Evolutionary conservation across 495 filamentous ascomycete species (phyloP), one percentile per base, ranked within the genome.

Genomic region (Achaetomiella virescens): DNA sequence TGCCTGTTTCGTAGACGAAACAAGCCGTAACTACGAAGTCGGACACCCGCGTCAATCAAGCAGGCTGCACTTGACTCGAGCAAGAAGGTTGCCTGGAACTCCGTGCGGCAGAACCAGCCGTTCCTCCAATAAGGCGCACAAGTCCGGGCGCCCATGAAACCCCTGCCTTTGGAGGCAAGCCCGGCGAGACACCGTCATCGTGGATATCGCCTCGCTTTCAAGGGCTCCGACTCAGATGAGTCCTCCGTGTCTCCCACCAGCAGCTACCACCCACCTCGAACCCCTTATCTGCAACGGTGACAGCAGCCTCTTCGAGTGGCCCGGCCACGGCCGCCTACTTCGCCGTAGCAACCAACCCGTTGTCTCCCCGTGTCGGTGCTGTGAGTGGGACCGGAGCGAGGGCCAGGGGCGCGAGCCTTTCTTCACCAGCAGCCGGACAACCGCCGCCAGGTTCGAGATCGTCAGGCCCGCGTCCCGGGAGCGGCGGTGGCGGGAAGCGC

Each of bases 181-280:
- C 57, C 53, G 52, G 62, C 58, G 62, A 72, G 70, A 69, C 70
- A 75, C 82, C 80, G 83, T 73, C 84, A 90, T 79, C 82, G 86
- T 91, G 88, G 88, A 91, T 90, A 89, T 91, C 86, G 81, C 85
- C 77, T 83, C 84, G 48, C 80, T 91, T 64, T 91, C 70, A 87
- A 87, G 76, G 78, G 78, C 67, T 75, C 85, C 74, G 86, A 88
- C 85, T 87, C 88, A 77, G 84, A 88, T 81, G 86, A 88, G 81
- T 81, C 84, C 72, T 69, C 78, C 69, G 75, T 70, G 61, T 76
- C 77, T 62, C 69, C 78, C 54, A 65, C 75, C 79, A 77, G 63
- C 75, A 81, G 46, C 73, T 74, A 8, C 71, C 76, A 71, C 72
- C 78, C 54, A 62, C 75, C 52, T 76, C 79, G 46, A 70, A 77